These are phyloP conservation scores for Plasmopara viticola DNA, from an alignment of 352 stramenopile genomes.

Conservation along the genomic window DNA sequence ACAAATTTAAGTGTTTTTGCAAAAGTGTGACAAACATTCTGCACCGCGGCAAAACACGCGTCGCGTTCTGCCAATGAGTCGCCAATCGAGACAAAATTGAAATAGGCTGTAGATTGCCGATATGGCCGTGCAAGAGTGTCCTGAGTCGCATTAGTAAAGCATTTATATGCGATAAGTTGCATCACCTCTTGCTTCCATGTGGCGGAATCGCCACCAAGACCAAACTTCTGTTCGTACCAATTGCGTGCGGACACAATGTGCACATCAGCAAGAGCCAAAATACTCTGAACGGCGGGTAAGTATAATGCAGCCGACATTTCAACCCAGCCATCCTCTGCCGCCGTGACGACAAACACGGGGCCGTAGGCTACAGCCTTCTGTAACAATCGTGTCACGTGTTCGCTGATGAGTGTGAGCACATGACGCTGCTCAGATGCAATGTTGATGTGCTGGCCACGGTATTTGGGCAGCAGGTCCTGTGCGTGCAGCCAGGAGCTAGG, in stretches of 20 bases:
- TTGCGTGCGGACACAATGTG: slow-evolving; percentile 81
- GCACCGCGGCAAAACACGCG: slow-evolving; percentile 65
- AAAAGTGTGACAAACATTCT: slow-evolving; percentile 57
- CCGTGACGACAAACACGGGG: slow-evolving; percentile 82
- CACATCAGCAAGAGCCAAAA: slow-evolving; percentile 69
- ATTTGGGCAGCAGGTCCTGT: slow-evolving; percentile 76
- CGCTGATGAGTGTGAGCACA: slow-evolving; percentile 50
- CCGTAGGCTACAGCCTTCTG: slow-evolving; percentile 70
- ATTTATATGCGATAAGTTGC: slow-evolving; percentile 81
- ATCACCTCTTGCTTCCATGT: slow-evolving; percentile 84
- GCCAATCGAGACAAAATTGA: slow-evolving; percentile 78
- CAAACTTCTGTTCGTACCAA: slow-evolving; percentile 85
- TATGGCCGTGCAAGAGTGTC: slow-evolving; percentile 1
- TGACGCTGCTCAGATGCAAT: slow-evolving; percentile 50
- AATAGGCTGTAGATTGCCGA: slow-evolving; percentile 27
- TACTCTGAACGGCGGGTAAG: slow-evolving; percentile 50
- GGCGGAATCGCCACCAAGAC: slow-evolving; percentile 65
- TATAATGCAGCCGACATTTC: slow-evolving; percentile 79
- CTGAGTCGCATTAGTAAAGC: slow-evolving; percentile 39
- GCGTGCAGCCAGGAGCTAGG: slow-evolving; percentile 80
- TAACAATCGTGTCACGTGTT: slow-evolving; percentile 57
- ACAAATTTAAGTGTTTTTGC: slow-evolving; percentile 87
- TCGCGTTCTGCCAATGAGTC: slow-evolving; percentile 86
- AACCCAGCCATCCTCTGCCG: slow-evolving; percentile 77
- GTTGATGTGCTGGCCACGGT: slow-evolving; percentile 60